phyloP scores from a whole-genome alignment of 169 alveolate species.

The Plasmodium falciparum region DNA sequence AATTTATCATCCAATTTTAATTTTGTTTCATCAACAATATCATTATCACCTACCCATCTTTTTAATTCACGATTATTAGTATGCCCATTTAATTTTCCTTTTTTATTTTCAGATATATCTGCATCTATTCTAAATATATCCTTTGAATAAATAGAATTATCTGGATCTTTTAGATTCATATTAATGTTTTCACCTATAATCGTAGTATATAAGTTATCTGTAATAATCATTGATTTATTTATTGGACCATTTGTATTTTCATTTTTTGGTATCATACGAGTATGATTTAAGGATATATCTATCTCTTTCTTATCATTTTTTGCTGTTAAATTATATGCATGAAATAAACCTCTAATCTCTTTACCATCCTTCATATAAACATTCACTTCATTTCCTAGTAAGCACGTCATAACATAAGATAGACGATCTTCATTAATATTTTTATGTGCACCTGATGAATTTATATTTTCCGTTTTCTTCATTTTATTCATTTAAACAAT shows the following conservation, averaged over 20 bases:
- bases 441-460: constrained; percentile 13
- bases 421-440: constrained; percentile 41
- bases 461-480: constrained; percentile 32
- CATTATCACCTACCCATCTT: constrained; percentile 70
- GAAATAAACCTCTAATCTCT: constrained; percentile 57
- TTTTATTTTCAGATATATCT: constrained; percentile 61
- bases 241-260: constrained; percentile 65
- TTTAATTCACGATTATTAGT: constrained; percentile 69
- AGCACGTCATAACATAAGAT: constrained; percentile 51
- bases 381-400: constrained; percentile 65
- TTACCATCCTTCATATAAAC: constrained; percentile 75
- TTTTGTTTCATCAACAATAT: constrained; percentile 20
- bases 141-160: constrained; percentile 21
- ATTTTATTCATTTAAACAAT: constrained; percentile 13
- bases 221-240: constrained; percentile 66
- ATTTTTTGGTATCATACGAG: constrained; percentile 37
- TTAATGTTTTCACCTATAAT: constrained; percentile 57
- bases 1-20: constrained; percentile 42
- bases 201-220: constrained; percentile 41
- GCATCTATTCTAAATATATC: constrained; percentile 58
- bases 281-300: constrained; percentile 60
- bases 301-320: constrained; percentile 25
- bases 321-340: constrained; percentile 37
- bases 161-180: constrained; percentile 70
- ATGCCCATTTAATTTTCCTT: constrained; percentile 34